Conservation (phyloP, 805 yeast species). For the Metschnikowia proteae region DNA sequence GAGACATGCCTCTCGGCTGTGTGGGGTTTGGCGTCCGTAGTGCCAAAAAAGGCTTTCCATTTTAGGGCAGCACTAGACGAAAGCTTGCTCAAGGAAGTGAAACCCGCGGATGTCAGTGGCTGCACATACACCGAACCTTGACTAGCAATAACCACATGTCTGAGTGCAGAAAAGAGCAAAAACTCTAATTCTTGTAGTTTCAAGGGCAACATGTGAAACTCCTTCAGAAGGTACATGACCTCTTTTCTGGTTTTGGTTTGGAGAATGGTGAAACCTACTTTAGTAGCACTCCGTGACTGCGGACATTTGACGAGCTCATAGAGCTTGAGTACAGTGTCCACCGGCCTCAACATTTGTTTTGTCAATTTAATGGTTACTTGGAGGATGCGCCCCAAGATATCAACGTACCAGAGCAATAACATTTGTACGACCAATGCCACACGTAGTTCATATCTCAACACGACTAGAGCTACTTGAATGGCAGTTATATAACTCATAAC, state of each 20-base stretch:
- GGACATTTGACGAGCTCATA: not conserved
- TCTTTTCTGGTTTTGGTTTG: not conserved
- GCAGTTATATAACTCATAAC: not conserved
- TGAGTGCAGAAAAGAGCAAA: not conserved
- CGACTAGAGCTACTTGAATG: not conserved
- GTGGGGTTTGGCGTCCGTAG: not conserved
- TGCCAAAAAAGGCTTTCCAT: not conserved
- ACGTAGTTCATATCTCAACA: not conserved
- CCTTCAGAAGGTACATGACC: conserved; percentile 2
- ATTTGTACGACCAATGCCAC: conserved; percentile 1
- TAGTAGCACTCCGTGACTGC: not conserved
- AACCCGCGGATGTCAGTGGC: not conserved
- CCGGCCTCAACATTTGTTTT: not conserved
- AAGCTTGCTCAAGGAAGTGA: not conserved
- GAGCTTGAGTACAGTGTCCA: not conserved
- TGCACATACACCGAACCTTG: not conserved
- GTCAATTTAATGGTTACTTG: not conserved
- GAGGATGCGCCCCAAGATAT: not conserved
- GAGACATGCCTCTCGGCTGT: not conserved
- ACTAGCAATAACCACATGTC: not conserved
- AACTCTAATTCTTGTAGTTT: conserved; percentile 4
- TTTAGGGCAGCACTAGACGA: not conserved
- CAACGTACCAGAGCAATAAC: conserved; percentile 2
- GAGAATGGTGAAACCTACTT: not conserved
- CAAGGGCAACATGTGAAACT: conserved; percentile 3